Conservation (phyloP, 225 moss, liverwort and hornwort genomes). For the Lunularia cruciata region DNA sequence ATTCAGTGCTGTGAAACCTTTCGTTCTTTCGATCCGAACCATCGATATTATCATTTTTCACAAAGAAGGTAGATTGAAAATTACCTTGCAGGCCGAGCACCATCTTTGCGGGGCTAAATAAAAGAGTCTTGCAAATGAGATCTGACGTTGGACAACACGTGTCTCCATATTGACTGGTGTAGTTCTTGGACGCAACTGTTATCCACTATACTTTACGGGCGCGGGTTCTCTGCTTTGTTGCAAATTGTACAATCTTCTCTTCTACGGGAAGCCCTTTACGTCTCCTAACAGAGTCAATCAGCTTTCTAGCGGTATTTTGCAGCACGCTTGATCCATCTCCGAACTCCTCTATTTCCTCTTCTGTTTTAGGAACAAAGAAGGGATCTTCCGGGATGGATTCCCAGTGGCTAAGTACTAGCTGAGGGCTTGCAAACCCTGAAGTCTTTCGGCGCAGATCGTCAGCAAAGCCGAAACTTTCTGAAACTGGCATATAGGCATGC, state of each 20-base stretch:
- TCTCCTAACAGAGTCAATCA: conserved; percentile 81
- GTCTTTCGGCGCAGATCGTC: conserved; percentile 88
- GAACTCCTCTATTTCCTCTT: conserved; percentile 92
- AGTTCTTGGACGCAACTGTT: not conserved
- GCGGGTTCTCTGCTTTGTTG: conserved; percentile 85
- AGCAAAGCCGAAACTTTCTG: conserved; percentile 95
- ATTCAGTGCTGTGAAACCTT: no score
- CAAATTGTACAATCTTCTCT: conserved; percentile 92
- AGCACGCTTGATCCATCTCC: conserved; percentile 91
- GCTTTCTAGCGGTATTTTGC: conserved; percentile 88
- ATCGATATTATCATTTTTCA: no score
- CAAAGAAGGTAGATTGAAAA: no score
- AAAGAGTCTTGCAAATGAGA: no score
- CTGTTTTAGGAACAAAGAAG: conserved; percentile 89
- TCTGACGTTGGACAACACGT: no score
- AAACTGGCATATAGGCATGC: conserved; percentile 96
- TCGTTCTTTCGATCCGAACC: no score
- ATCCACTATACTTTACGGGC: conserved; percentile 70
- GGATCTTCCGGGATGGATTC: conserved; percentile 83
- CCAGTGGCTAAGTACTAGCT: conserved; percentile 94
- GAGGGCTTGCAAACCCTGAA: conserved; percentile 92
- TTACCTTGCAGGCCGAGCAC: no score
- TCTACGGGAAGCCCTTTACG: conserved; percentile 91
- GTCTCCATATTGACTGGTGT: not conserved
- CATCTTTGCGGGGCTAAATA: no score